A percentile compares a stretch with the other conserved stretches of the same genome.
phyloP scores from a whole-genome alignment of 2,329 filamentous ascomycete genomes.

The Geoglossum cookeanum region DNA sequence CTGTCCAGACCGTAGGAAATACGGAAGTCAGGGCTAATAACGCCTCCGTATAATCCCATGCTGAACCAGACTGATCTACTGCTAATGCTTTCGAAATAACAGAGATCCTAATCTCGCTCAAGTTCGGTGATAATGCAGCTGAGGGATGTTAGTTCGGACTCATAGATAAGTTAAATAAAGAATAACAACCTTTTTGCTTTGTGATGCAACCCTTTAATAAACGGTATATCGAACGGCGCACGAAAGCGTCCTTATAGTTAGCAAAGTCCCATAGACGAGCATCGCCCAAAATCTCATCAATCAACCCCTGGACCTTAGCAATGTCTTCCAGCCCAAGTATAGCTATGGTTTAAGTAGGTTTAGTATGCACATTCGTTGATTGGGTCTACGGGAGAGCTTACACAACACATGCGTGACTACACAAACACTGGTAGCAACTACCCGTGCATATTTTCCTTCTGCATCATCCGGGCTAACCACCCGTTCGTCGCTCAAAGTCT shows the following conservation, averaged over 20 bases:
- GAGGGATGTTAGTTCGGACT: constrained; percentile 1
- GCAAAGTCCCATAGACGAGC: constrained; percentile 41
- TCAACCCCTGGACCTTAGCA: constrained; percentile 38
- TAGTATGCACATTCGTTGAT: not conserved
- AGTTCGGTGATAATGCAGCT: constrained; percentile 18
- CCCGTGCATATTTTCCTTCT: constrained; percentile 66
- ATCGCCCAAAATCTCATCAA: constrained; percentile 47
- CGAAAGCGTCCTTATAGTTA: constrained; percentile 34
- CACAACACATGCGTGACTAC: constrained; percentile 35
- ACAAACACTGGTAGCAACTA: constrained; percentile 41
- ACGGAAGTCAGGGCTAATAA: constrained; percentile 44
- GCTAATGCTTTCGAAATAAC: constrained; percentile 59
- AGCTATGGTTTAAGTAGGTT: constrained; percentile 4
- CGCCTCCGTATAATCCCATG: constrained; percentile 48
- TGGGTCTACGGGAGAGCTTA: constrained; percentile 9
- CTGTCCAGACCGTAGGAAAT: constrained; percentile 56
- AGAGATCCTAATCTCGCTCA: constrained; percentile 41
- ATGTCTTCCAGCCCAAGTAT: constrained; percentile 30
- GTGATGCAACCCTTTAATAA: constrained; percentile 32
- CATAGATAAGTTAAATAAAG: not conserved
- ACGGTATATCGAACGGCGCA: constrained; percentile 37
- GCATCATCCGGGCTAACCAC: constrained; percentile 71
- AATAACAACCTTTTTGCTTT: constrained; percentile 21
- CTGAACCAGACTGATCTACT: constrained; percentile 53
- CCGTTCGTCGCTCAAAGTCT: constrained; percentile 76